Conservation (phyloP, 2,329 filamentous ascomycete species). For the Emmonsiellopsis sp. region DNA sequence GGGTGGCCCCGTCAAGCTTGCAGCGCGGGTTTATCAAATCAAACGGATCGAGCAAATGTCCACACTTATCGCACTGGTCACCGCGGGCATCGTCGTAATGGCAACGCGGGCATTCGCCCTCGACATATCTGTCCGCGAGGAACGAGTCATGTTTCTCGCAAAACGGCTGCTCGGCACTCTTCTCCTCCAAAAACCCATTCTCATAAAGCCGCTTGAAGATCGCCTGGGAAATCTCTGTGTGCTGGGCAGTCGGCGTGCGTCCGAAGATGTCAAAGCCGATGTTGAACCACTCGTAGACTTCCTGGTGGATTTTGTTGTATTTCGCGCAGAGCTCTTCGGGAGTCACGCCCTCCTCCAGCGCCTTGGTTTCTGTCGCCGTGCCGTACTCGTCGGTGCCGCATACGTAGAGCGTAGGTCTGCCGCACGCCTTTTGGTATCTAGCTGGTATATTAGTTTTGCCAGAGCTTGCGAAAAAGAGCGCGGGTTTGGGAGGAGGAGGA, state of each 20-base stretch:
- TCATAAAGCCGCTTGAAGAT: slow-evolving; percentile 82
- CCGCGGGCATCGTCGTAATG: slow-evolving; percentile 60
- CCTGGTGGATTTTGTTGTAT: slow-evolving; percentile 82
- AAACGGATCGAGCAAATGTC: slow-evolving; percentile 60
- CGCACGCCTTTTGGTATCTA: slow-evolving; percentile 15
- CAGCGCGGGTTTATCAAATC: slow-evolving; percentile 77
- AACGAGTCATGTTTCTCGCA: slow-evolving; percentile 62
- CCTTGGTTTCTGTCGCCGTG: slow-evolving; percentile 92
- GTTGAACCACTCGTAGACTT: slow-evolving; percentile 92
- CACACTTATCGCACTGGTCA: slow-evolving; percentile 68
- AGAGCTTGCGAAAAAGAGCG: not conserved
- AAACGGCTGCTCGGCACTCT: slow-evolving; percentile 80
- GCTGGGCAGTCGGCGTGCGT: slow-evolving; percentile 76
- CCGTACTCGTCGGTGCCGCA: slow-evolving; percentile 88
- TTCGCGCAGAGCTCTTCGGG: slow-evolving; percentile 82
- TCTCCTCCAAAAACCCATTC: slow-evolving; percentile 81
- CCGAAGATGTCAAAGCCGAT: slow-evolving; percentile 94
- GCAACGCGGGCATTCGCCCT: slow-evolving; percentile 39
- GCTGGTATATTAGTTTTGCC: not conserved
- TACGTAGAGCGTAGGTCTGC: slow-evolving; percentile 12
- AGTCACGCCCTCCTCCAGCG: slow-evolving; percentile 74
- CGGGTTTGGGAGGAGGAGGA: not conserved
- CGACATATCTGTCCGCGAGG: slow-evolving; percentile 35
- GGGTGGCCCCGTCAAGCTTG: slow-evolving; percentile 79
- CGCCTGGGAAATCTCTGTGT: slow-evolving; percentile 86